Conservation (phyloP, 495 filamentous ascomycete species). For the Jackrogersella minutella region DNA sequence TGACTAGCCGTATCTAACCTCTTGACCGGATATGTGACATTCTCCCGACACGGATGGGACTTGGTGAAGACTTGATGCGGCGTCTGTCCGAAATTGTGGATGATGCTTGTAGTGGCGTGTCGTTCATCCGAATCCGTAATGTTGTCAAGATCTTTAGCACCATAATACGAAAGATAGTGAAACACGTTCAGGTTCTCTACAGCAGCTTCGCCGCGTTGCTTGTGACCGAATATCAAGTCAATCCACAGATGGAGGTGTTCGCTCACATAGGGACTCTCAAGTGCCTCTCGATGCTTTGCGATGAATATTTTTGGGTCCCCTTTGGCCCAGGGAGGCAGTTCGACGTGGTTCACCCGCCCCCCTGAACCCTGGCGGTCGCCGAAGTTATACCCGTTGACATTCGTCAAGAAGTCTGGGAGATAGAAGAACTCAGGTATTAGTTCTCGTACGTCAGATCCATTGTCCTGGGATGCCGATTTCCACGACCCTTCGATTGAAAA, state of each 20-base stretch:
- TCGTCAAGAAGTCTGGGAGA: conserved; percentile 89
- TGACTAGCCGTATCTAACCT: conserved; percentile 81
- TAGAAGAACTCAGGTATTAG: conserved; percentile 97
- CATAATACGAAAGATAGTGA: conserved; percentile 93
- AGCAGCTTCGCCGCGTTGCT: conserved; percentile 93
- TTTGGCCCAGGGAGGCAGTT: conserved; percentile 94
- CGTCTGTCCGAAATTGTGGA: conserved; percentile 98
- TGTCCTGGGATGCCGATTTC: conserved; percentile 86
- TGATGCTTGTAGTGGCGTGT: conserved; percentile 88
- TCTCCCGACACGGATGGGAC: conserved; percentile 77
- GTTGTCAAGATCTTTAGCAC: conserved; percentile 88
- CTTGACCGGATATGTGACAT: conserved; percentile 64
- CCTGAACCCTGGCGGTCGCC: conserved; percentile 81
- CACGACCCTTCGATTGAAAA: conserved; percentile 92
- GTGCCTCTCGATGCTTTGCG: conserved; percentile 88
- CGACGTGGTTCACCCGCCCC: conserved; percentile 81
- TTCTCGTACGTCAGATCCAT: conserved; percentile 92
- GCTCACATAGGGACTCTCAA: conserved; percentile 95
- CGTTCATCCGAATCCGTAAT: conserved; percentile 89
- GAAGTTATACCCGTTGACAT: conserved; percentile 93
- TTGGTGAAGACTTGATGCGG: conserved; percentile 91
- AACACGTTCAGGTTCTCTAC: conserved; percentile 94
- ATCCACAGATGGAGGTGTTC: conserved; percentile 93
- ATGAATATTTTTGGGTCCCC: conserved; percentile 96
- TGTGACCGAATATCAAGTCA: conserved; percentile 92